Evolutionary conservation across 2,329 filamentous ascomycete genomes (phyloP).

Genomic region (Calonectria montana): DNA sequence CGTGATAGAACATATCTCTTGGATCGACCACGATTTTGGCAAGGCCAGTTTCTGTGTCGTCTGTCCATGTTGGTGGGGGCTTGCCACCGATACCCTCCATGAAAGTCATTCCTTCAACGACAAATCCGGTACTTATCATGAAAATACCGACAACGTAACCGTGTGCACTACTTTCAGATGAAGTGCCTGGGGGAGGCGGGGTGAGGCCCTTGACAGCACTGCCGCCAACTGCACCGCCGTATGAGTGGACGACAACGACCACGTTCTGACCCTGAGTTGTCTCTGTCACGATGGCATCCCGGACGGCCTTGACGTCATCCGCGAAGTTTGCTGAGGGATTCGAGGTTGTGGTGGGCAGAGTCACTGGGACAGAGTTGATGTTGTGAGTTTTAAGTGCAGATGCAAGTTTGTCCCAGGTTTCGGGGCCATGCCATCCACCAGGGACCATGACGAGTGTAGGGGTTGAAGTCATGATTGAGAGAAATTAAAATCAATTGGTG

Average conservation of each 20-base stretch:
- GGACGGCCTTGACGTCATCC: slow-evolving; percentile 55
- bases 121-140: slow-evolving; percentile 58
- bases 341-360: slow-evolving; percentile 52
- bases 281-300: slow-evolving; percentile 49
- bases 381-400: slow-evolving; percentile 46
- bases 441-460: slow-evolving; percentile 57
- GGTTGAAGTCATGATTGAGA: slow-evolving; percentile 35
- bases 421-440: slow-evolving; percentile 59
- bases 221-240: slow-evolving; percentile 58
- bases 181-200: slow-evolving; percentile 16
- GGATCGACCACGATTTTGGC: slow-evolving; percentile 52
- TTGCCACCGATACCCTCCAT: slow-evolving; percentile 54
- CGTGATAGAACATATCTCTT: slow-evolving; percentile 61
- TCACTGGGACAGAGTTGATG: slow-evolving; percentile 49
- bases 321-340: slow-evolving; percentile 52
- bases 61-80: slow-evolving; percentile 55
- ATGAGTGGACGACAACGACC: slow-evolving; percentile 61
- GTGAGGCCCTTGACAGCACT: slow-evolving; percentile 59
- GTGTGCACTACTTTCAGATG: neutral
- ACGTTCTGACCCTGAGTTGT: slow-evolving; percentile 54
- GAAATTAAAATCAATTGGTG: neutral
- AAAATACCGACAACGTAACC: slow-evolving; percentile 58
- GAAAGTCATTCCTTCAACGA: slow-evolving; percentile 50
- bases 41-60: slow-evolving; percentile 54
- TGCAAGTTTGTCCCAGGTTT: slow-evolving; percentile 50